Evolutionary conservation across 148 eudicot genomes (phyloP).

Genomic region (Rhododendron simsii): DNA sequence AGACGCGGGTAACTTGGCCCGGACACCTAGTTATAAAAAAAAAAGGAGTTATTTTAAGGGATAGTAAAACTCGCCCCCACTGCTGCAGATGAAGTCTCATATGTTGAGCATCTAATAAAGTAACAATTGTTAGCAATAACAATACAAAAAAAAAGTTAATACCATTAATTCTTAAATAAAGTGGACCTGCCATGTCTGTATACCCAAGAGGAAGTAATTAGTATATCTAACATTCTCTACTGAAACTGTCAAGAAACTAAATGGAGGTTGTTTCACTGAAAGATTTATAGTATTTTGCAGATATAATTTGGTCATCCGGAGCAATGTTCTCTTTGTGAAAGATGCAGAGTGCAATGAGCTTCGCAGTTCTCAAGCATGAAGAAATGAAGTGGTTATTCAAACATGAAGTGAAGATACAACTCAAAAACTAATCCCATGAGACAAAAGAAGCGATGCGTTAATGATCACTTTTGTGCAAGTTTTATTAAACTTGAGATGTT

Average conservation of each 20-base stretch:
- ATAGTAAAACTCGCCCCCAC: not conserved
- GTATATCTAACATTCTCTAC: not conserved
- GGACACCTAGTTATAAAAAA: not conserved
- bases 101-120: not conserved
- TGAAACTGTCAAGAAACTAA: not conserved
- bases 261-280: not conserved
- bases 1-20: accelerated
- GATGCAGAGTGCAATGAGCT: not conserved
- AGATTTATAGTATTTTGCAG: not conserved
- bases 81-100: not conserved
- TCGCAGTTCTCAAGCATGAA: not conserved
- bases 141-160: not conserved
- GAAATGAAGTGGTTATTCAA: not conserved
- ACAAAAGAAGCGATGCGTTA: not conserved
- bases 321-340: not conserved
- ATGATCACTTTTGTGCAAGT: not conserved
- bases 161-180: not conserved
- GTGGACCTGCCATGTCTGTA: not conserved
- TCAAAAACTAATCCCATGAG: not conserved
- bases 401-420: not conserved
- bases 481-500: not conserved
- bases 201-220: not conserved
- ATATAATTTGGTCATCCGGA: not conserved
- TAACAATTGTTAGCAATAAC: not conserved
- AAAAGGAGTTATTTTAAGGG: not conserved